These are phyloP conservation scores for Calonectria montana DNA, from an alignment of 2,329 filamentous ascomycete genomes.

Conservation along the genomic window DNA sequence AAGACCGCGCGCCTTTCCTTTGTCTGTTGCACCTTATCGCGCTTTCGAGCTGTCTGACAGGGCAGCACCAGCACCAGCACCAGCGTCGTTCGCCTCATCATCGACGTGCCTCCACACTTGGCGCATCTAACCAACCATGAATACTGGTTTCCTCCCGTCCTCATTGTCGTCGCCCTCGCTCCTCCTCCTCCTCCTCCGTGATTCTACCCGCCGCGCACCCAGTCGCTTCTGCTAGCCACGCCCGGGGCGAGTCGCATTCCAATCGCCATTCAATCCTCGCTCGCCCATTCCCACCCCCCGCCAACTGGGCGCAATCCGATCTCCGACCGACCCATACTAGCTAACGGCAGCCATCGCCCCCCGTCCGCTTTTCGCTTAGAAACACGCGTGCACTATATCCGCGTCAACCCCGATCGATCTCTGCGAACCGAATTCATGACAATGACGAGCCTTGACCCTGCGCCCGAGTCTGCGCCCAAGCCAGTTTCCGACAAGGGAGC, in stretches of 20 bases:
- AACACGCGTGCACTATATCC: not conserved
- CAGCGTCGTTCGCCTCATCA: not conserved
- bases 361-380: not conserved
- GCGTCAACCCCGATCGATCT: constrained; percentile 13
- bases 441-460: constrained; percentile 26
- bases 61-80: not conserved
- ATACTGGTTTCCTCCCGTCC: not conserved
- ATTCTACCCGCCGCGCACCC: not conserved
- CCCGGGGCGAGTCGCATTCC: not conserved
- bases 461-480: not conserved
- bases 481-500: not conserved
- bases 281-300: not conserved
- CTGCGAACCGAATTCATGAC: constrained; percentile 18
- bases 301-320: not conserved
- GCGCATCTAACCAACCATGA: constrained; percentile 1
- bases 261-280: not conserved
- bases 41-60: not conserved
- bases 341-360: not conserved
- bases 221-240: not conserved
- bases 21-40: constrained; percentile 9
- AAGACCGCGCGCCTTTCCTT: not conserved
- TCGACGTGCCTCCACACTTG: not conserved
- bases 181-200: not conserved
- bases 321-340: not conserved
- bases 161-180: not conserved